Percentiles rank a stretch among this genome's conserved stretches.
Conservation (phyloP, 345 rosid species). For the Combretum micranthum region DNA sequence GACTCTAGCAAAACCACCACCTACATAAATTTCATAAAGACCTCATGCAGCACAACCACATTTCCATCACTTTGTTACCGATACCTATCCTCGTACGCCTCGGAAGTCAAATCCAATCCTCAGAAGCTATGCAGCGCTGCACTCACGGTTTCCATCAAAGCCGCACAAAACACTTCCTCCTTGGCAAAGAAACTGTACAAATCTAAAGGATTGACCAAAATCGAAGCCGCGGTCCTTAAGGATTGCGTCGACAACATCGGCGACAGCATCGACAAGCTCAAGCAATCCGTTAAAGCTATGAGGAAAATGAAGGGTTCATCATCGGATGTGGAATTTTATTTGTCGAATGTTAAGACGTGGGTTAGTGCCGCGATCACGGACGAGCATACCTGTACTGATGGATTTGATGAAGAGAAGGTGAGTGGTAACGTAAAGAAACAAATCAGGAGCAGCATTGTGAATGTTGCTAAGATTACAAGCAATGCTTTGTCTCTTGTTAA, state of each 20-base stretch:
- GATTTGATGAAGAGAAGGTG: constrained; percentile 37
- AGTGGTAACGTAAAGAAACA: constrained; percentile 28
- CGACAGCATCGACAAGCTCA: constrained; percentile 44
- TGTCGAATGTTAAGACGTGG: constrained; percentile 47
- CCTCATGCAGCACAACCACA: constrained; percentile 46
- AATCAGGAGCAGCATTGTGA: constrained; percentile 27
- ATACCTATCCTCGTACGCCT: constrained; percentile 40
- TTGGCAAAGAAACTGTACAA: constrained; percentile 21
- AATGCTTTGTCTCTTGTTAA: constrained; percentile 62
- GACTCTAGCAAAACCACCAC: constrained; percentile 10
- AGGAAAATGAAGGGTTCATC: constrained; percentile 9
- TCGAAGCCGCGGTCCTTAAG: constrained; percentile 31
- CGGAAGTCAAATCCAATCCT: constrained; percentile 40
- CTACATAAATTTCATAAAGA: constrained; percentile 41
- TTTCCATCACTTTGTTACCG: constrained; percentile 50
- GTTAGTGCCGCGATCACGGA: constrained; percentile 64
- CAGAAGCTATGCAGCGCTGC: constrained; percentile 48
- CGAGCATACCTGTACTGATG: constrained; percentile 69
- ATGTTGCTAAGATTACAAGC: constrained; percentile 49
- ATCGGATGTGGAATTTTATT: constrained; percentile 16
- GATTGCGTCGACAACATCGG: constrained; percentile 46
- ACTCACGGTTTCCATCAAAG: constrained; percentile 31
- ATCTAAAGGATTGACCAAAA: constrained; percentile 17
- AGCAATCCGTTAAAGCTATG: constrained; percentile 36
- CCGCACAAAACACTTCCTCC: constrained; percentile 24